Evolutionary conservation across 2,329 filamentous ascomycete genomes (phyloP), one percentile per base, ranked within the genome.

Genomic region (Fusarium guadeloupense): DNA sequence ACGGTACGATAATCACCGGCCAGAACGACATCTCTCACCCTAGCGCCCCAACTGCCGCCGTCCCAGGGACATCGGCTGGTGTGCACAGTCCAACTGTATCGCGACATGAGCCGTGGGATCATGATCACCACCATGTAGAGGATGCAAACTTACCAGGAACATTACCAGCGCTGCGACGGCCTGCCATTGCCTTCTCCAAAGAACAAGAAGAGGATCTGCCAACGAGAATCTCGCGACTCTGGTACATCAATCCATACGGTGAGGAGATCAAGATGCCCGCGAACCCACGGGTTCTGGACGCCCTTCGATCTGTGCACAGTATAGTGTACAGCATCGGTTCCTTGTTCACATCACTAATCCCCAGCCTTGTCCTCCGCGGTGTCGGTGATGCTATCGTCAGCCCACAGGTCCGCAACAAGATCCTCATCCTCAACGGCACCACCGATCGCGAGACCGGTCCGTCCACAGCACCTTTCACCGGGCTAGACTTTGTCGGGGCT

Each of bases 211-310:
- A 91, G 58, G 91, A 94, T 49, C 81, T 98, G 2, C 85, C 91
- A 0, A 83, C 89, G 0, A 84, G 91, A 23, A 96, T 98, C 66
- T 82, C 88, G 49, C 80, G 93, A 3, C 83, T 98, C 26, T 98
- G 93, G 92, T 98, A 98, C 78, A 98, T 98, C 78, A 98, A 97
- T 71, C 94, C 94, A 0, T 98, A 97, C 74, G 94, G 94, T n/a
- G 92, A 97, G 72, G 93, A 97, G 75, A 97, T 98, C 66, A 86
- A 89, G 16, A 91, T 93, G 1, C 84, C 88, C 0, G 90, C 92
- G 3, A 98, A 97, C 69, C 88, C 92, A 0, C 88, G 92, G 44
- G 92, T 94, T 0, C 69, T 96, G 0, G 83, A 86, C 8, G 86
- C 92, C 0, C 74, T 98, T 1, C 78, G 79, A 14, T 77, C 78